Percentiles rank a stretch among this genome's conserved stretches.
These are phyloP conservation scores for Fusarium tuaranense DNA, from an alignment of 2,329 filamentous ascomycete species.

Conservation along the genomic window DNA sequence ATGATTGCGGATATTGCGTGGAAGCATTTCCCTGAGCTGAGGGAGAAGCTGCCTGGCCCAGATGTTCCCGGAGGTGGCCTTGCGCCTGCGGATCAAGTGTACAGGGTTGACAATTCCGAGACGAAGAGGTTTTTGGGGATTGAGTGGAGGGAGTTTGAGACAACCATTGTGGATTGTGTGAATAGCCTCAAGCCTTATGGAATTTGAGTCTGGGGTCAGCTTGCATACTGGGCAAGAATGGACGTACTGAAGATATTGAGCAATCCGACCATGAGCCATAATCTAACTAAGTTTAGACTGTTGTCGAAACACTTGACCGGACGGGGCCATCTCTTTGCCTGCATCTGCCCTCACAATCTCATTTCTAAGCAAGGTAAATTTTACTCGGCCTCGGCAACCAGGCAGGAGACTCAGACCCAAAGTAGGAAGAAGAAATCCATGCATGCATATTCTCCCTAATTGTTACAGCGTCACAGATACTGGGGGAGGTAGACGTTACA, in stretches of 20 bases:
- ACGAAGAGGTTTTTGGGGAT: constrained; percentile 3
- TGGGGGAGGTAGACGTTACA: neutral
- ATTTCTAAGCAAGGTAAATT: neutral
- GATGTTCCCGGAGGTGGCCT: neutral
- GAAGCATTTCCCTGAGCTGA: constrained; percentile 5
- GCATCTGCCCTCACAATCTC: neutral
- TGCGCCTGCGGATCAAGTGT: neutral
- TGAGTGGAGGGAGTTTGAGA: constrained; percentile 6
- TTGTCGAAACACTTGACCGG: neutral
- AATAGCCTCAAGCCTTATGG: constrained; percentile 2
- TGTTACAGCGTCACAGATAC: neutral
- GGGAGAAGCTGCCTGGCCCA: neutral
- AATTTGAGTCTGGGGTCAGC: neutral
- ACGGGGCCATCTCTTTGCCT: neutral
- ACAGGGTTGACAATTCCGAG: neutral
- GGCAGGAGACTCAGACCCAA: neutral
- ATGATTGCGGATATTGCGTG: constrained; percentile 39
- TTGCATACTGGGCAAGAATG: neutral
- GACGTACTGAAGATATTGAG: neutral
- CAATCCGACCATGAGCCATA: neutral
- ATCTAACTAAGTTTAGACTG: neutral
- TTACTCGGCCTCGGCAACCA: neutral
- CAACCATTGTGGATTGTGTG: neutral
- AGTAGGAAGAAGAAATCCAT: neutral
- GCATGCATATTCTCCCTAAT: neutral